Conservation (phyloP, 2,329 filamentous ascomycete genomes). For the Fusarium continuum region DNA sequence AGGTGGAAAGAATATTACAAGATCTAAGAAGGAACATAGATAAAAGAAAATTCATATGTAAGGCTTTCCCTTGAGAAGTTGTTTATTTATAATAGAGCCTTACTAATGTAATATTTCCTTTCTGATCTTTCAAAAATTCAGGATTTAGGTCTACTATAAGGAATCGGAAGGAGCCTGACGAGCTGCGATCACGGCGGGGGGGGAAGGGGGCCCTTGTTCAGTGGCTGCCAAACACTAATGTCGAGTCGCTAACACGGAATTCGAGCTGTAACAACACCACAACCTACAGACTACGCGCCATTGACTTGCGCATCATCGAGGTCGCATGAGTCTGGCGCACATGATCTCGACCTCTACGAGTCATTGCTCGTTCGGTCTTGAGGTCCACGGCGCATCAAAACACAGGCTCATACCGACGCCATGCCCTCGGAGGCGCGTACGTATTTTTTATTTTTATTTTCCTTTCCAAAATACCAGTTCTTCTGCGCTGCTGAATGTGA, state of each 20-base stretch:
- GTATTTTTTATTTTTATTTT: too few relatives aligned
- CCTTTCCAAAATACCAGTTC: not conserved
- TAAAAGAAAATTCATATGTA: too few relatives aligned
- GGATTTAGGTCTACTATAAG: too few relatives aligned
- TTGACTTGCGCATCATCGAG: constrained; percentile 13
- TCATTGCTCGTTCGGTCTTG: constrained; percentile 9
- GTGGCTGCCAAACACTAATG: constrained; percentile 22
- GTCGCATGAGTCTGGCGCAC: constrained; percentile 21
- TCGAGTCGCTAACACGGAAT: constrained; percentile 36
- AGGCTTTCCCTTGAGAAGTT: too few relatives aligned
- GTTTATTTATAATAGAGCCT: too few relatives aligned
- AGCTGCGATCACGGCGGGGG: constrained; percentile 30
- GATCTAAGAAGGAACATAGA: too few relatives aligned
- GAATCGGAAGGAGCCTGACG: too few relatives aligned
- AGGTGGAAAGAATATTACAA: too few relatives aligned
- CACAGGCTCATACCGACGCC: constrained; percentile 33
- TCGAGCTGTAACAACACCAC: constrained; percentile 25
- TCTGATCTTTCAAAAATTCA: too few relatives aligned
- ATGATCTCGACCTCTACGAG: not conserved
- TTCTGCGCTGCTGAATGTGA: not conserved
- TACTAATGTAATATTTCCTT: not conserved
- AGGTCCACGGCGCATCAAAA: constrained; percentile 29
- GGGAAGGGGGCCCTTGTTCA: constrained; percentile 21
- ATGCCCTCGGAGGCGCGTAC: constrained; percentile 45
- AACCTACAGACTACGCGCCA: constrained; percentile 4